Evolutionary conservation across 768 basidiomycete species (phyloP).

Genomic region (Russula compacta): DNA sequence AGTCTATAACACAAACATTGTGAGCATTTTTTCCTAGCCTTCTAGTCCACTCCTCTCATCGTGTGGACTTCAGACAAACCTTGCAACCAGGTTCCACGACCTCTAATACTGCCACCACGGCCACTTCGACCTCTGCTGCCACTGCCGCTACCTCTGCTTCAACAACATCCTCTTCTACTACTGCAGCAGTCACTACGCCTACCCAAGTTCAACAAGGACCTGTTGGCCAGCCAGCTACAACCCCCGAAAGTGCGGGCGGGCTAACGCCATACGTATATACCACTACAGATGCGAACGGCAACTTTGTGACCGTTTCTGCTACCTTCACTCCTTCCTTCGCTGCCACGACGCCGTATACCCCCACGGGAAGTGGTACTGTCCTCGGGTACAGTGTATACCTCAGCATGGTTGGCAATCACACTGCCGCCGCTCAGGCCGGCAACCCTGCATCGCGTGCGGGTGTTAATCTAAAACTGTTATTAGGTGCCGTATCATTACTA

Average conservation of each 20-base stretch:
- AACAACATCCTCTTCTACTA: constrained; percentile 19
- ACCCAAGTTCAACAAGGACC: constrained; percentile 34
- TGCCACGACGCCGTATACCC: constrained; percentile 19
- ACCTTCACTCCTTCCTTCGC: constrained; percentile 30
- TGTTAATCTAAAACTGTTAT: neutral
- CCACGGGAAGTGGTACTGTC: constrained; percentile 25
- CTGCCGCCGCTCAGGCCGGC: constrained; percentile 13
- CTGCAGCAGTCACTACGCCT: constrained; percentile 3
- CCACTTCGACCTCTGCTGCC: constrained; percentile 17
- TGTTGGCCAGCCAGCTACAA: constrained; percentile 44
- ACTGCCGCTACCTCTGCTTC: constrained; percentile 24
- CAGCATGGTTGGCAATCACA: constrained; percentile 24
- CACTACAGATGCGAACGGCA: constrained; percentile 29
- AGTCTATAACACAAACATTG: constrained; percentile 37
- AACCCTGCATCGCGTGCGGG: neutral
- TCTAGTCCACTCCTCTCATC: neutral
- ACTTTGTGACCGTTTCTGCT: constrained; percentile 21
- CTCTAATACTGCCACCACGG: neutral
- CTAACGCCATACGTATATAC: constrained; percentile 28
- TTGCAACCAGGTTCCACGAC: constrained; percentile 19
- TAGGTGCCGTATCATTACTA: neutral
- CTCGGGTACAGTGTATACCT: constrained; percentile 27
- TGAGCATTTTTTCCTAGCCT: constrained; percentile 23
- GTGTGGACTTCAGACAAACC: constrained; percentile 13
- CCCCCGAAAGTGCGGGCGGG: constrained; percentile 17